phyloP scores from a whole-genome alignment of 805 yeast genomes.

The Yamadazyma laniorum region DNA sequence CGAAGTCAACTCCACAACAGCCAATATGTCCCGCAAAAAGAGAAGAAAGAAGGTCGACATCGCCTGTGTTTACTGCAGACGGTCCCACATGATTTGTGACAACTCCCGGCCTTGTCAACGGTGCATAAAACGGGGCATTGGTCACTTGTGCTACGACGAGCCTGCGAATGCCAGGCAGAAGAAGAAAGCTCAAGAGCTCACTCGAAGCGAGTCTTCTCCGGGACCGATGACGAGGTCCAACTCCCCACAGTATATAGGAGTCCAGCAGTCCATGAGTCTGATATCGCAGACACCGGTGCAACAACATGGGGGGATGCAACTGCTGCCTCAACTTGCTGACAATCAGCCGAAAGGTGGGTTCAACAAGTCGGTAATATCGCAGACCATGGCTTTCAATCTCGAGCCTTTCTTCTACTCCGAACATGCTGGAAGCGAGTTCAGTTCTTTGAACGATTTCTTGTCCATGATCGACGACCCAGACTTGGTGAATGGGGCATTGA shows the following conservation, averaged over 20 bases:
- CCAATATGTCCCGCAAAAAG: constrained; percentile 15
- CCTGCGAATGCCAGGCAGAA: constrained; percentile 46
- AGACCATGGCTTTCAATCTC: constrained; percentile 47
- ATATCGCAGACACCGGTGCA: background rate
- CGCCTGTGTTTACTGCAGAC: constrained; percentile 88
- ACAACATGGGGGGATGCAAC: background rate
- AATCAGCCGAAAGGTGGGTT: constrained; percentile 10
- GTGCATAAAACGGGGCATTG: constrained; percentile 83
- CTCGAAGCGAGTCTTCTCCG: constrained; percentile 11
- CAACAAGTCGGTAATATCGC: constrained; percentile 33
- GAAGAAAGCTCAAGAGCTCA: constrained; percentile 33
- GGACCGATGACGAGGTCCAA: background rate
- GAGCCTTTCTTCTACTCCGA: constrained; percentile 85
- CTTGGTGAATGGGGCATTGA: constrained; percentile 48
- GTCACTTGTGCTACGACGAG: constrained; percentile 82
- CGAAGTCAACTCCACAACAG: background rate
- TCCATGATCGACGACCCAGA: constrained; percentile 89
- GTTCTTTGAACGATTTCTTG: constrained; percentile 83
- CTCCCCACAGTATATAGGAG: background rate
- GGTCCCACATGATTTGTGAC: constrained; percentile 95
- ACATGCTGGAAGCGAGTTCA: constrained; percentile 90
- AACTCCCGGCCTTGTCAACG: constrained; percentile 72
- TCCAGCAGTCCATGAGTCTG: background rate
- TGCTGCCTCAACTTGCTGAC: background rate
- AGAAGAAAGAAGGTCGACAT: constrained; percentile 53